Conservation (phyloP, 345 rosid species). For the Citrus glauca region DNA sequence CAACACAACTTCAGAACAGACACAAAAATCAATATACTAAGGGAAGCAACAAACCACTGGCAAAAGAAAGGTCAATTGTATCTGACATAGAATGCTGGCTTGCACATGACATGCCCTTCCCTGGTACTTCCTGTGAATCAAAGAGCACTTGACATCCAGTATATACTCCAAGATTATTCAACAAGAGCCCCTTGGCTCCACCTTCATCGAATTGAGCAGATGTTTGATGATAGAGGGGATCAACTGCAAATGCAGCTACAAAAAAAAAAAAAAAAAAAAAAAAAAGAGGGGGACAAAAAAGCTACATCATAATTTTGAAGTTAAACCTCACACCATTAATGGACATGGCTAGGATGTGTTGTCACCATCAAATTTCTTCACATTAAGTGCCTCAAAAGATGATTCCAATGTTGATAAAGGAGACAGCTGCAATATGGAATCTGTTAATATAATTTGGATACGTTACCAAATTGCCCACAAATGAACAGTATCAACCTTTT, state of each 20-base stretch:
- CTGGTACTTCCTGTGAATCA: constrained; percentile 87
- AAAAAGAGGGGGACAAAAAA: neutral
- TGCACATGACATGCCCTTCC: constrained; percentile 50
- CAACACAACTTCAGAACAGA: neutral
- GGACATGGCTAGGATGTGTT: constrained; percentile 13
- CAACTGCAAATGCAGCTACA: constrained; percentile 90
- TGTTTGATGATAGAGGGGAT: constrained; percentile 95
- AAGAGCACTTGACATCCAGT: constrained; percentile 87
- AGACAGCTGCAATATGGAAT: constrained; percentile 59
- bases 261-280: constrained; percentile 30
- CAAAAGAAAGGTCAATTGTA: constrained; percentile 67
- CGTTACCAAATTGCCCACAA: neutral
- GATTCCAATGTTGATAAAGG: constrained; percentile 81
- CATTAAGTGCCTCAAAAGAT: constrained; percentile 81
- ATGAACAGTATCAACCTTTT: constrained; percentile 45
- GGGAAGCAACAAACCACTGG: constrained; percentile 53
- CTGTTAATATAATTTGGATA: constrained; percentile 20
- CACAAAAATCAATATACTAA: constrained; percentile 1
- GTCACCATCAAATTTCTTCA: constrained; percentile 86
- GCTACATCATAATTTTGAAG: constrained; percentile 16
- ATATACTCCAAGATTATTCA: constrained; percentile 89
- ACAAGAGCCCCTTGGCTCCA: constrained; percentile 84
- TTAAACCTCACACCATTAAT: constrained; percentile 11
- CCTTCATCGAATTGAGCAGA: constrained; percentile 99
- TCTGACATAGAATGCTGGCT: constrained; percentile 48